Evolutionary conservation across 371 early-diverging fungal genomes (phyloP).

Genomic region (Haplosporangium sp.): DNA sequence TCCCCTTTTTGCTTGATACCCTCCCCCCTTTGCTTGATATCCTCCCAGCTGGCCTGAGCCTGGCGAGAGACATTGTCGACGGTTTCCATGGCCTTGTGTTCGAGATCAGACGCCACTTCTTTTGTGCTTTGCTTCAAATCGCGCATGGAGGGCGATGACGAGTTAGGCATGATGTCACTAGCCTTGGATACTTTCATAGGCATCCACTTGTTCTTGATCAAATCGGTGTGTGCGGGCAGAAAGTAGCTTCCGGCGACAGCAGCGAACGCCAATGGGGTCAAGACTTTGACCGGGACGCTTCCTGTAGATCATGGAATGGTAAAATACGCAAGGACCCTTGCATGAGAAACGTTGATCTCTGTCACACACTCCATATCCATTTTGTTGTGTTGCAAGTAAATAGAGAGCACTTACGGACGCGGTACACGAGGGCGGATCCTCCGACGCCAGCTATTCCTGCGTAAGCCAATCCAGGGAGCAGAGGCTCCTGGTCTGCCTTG

Average conservation of each 20-base stretch:
- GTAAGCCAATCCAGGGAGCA: conserved; percentile 37
- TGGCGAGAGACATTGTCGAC: conserved; percentile 26
- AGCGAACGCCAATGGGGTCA: conserved; percentile 43
- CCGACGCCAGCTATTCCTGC: conserved; percentile 40
- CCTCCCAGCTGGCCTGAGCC: conserved; percentile 20
- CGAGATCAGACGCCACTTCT: conserved; percentile 6
- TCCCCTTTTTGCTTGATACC: conserved; percentile 28
- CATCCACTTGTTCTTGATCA: conserved; percentile 5
- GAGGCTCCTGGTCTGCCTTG: conserved; percentile 29
- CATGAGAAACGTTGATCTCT: neutral
- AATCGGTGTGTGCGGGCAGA: conserved; percentile 32
- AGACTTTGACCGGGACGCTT: conserved; percentile 34
- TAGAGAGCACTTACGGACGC: conserved; percentile 20
- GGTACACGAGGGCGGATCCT: conserved; percentile 29
- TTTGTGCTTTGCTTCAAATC: conserved; percentile 8
- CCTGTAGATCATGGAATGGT: conserved; percentile 9
- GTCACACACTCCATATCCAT: neutral
- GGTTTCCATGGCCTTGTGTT: conserved; percentile 18
- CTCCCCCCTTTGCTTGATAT: conserved; percentile 28
- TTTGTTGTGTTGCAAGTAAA: neutral
- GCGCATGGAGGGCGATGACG: neutral
- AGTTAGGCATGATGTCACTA: neutral
- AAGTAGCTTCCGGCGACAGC: conserved; percentile 38
- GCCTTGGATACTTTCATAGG: conserved; percentile 6
- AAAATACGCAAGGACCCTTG: no score